Percentiles rank a stretch among this genome's conserved stretches.
Evolutionary conservation across 768 basidiomycete genomes (phyloP).

Genomic region (Amyloporia xantha): DNA sequence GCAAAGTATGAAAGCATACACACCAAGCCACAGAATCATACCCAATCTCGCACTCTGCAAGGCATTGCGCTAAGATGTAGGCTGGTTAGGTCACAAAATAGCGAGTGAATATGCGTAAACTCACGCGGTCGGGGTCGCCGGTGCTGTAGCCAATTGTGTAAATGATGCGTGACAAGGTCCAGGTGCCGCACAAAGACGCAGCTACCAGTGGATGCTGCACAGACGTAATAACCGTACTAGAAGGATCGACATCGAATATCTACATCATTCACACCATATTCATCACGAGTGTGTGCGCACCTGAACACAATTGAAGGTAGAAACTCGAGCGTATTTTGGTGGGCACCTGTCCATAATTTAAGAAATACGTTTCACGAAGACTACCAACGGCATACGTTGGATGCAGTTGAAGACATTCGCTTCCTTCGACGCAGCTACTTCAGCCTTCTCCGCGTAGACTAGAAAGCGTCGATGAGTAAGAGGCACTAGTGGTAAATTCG

Average conservation of each 20-base stretch:
- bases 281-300: slow-evolving; percentile 7
- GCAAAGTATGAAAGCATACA: slow-evolving; percentile 4
- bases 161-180: slow-evolving; percentile 34
- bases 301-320: slow-evolving; percentile 20
- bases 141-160: slow-evolving; percentile 43
- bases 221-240: slow-evolving; percentile 36
- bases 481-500: not conserved
- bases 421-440: slow-evolving; percentile 42
- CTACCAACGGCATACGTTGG: slow-evolving; percentile 41
- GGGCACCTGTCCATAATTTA: slow-evolving; percentile 53
- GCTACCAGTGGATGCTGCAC: slow-evolving; percentile 36
- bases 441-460: slow-evolving; percentile 64
- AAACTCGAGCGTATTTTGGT: slow-evolving; percentile 49
- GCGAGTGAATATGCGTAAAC: slow-evolving; percentile 17
- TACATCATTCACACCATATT: too few species aligned
- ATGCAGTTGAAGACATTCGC: slow-evolving; percentile 65
- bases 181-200: slow-evolving; percentile 33
- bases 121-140: slow-evolving; percentile 30
- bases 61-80: slow-evolving; percentile 8
- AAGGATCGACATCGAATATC: too few species aligned
- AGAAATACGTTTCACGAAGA: too few species aligned
- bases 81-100: too few species aligned
- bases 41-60: slow-evolving; percentile 3
- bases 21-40: not conserved
- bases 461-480: not conserved